phyloP scores from a whole-genome alignment of 371 early-diverging fungal species.

The Parasitella parasitica region DNA sequence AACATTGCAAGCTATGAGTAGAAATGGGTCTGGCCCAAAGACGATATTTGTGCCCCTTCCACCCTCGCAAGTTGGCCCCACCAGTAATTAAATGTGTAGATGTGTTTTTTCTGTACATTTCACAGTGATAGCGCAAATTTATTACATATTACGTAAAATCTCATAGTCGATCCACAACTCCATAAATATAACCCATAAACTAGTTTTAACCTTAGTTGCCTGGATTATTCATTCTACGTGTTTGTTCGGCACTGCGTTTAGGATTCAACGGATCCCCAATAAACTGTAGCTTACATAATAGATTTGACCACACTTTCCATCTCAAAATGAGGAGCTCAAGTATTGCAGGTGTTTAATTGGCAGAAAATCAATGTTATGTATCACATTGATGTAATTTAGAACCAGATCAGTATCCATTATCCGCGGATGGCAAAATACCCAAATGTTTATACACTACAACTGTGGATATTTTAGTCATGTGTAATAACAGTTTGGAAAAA shows the following conservation, averaged over 20 bases:
- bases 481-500: no score
- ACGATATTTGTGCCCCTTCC: conserved; percentile 17
- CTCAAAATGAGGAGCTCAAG: neutral
- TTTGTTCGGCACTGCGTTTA: no score
- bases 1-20: conserved; percentile 52
- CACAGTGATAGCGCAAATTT: neutral
- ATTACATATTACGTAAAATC: neutral
- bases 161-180: neutral
- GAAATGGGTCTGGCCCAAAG: conserved; percentile 10
- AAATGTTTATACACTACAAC: neutral
- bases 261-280: neutral
- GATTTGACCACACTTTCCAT: neutral
- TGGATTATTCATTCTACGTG: no score
- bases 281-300: neutral
- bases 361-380: neutral
- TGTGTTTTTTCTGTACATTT: neutral
- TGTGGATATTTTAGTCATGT: neutral
- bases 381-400: neutral
- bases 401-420: neutral
- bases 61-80: conserved; percentile 2
- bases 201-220: no score
- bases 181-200: neutral
- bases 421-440: neutral
- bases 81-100: neutral
- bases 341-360: neutral